A percentile compares a stretch with the other conserved stretches of the same genome.
Conservation (phyloP, 2,329 filamentous ascomycete genomes). For the Ascocoryne sarcoides region DNA sequence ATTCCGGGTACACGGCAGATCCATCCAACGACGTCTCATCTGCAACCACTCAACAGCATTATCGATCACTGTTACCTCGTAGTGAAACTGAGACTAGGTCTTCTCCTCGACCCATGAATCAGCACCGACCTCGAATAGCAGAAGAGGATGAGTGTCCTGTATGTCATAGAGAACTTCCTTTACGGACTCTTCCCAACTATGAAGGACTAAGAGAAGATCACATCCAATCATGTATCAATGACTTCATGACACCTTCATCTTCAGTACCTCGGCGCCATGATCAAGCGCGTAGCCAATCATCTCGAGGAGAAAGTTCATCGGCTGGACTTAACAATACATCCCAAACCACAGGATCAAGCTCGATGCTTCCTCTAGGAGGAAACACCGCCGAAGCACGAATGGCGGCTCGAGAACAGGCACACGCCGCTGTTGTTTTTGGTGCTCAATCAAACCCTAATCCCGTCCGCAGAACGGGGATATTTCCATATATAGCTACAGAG, state of each 20-base stretch:
- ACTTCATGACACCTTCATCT: constrained; percentile 9
- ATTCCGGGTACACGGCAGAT: no score
- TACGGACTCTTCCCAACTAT: constrained; percentile 42
- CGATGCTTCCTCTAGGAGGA: no score
- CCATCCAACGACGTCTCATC: background rate
- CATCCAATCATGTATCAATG: constrained; percentile 46
- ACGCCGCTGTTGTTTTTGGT: constrained; percentile 14
- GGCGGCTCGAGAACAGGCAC: constrained; percentile 17
- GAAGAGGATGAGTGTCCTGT: constrained; percentile 77
- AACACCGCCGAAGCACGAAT: constrained; percentile 15
- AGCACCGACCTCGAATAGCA: constrained; percentile 35
- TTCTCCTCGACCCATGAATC: constrained; percentile 7
- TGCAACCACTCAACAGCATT: constrained; percentile 5
- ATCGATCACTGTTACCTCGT: constrained; percentile 11
- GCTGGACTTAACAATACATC: background rate
- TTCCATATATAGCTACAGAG: constrained; percentile 55
- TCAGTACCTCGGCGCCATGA: constrained; percentile 5
- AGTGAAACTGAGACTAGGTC: constrained; percentile 1
- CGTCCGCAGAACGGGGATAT: constrained; percentile 48
- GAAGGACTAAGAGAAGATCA: constrained; percentile 49
- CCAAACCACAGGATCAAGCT: background rate
- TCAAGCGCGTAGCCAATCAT: background rate
- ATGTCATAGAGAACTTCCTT: constrained; percentile 63
- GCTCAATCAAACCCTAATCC: constrained; percentile 18
- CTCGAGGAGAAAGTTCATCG: background rate